phyloP scores from a whole-genome alignment of 306 rosid species.

The Vigna mungo region DNA sequence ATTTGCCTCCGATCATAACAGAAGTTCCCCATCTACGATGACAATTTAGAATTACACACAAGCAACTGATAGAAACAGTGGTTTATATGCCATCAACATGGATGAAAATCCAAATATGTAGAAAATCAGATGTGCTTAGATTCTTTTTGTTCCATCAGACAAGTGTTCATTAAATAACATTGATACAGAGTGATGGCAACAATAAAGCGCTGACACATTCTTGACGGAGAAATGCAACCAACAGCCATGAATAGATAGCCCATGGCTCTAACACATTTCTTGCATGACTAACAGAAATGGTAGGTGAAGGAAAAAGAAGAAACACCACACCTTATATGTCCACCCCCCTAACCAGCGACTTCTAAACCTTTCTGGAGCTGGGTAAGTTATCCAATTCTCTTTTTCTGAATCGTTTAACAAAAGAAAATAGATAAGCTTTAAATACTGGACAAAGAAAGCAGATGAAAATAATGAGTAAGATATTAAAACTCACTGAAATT shows the following conservation, averaged over 20 bases:
- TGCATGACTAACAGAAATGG: slow-evolving; percentile 23
- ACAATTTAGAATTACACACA: slow-evolving; percentile 29
- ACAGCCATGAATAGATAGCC: slow-evolving; percentile 11
- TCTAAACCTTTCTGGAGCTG: slow-evolving; percentile 60
- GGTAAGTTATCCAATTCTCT: slow-evolving; percentile 43
- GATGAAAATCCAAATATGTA: background rate
- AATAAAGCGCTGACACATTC: too few species aligned
- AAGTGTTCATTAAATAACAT: slow-evolving; percentile 1
- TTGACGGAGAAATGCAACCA: background rate
- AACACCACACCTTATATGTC: slow-evolving; percentile 65
- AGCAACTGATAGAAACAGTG: slow-evolving; percentile 25
- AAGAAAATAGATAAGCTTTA: slow-evolving; percentile 31
- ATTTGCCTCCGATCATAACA: slow-evolving; percentile 9
- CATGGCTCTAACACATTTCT: too few species aligned
- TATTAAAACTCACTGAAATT: slow-evolving; percentile 54
- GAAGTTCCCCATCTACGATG: background rate
- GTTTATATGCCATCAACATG: slow-evolving; percentile 18
- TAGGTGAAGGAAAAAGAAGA: slow-evolving; percentile 28
- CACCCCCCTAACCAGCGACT: slow-evolving; percentile 94
- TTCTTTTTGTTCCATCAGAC: background rate
- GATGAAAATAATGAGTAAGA: slow-evolving; percentile 28
- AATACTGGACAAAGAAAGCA: slow-evolving; percentile 19
- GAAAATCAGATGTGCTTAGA: slow-evolving; percentile 9
- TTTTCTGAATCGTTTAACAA: slow-evolving; percentile 46
- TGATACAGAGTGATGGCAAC: background rate